These are phyloP conservation scores for Smallanthus sonchifolius DNA, from an alignment of 129 eudicot species.

Conservation along the genomic window DNA sequence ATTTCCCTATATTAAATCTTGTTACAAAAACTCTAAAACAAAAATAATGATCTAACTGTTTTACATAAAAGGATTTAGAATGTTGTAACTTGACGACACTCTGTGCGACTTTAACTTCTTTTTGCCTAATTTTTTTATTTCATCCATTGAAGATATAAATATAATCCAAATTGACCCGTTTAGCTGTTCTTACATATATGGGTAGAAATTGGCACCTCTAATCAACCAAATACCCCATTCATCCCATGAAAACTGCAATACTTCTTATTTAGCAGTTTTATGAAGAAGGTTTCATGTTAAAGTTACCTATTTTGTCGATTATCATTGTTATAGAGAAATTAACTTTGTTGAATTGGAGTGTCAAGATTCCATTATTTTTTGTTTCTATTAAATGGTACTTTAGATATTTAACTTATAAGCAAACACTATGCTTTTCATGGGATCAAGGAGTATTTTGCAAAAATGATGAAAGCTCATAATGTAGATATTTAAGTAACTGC, in stretches of 20 bases:
- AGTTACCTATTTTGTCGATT: not conserved
- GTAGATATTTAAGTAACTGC: not conserved
- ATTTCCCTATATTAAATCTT: not conserved
- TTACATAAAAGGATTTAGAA: too few species aligned
- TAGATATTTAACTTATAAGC: not conserved
- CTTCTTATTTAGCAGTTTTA: too few species aligned
- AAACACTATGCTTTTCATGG: not conserved
- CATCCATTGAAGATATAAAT: not conserved
- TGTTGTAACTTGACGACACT: too few species aligned
- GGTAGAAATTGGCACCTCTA: not conserved
- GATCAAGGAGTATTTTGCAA: constrained; percentile 4
- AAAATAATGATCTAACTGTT: too few species aligned
- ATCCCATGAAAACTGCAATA: not conserved
- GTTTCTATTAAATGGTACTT: not conserved
- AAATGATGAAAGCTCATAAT: constrained; percentile 11
- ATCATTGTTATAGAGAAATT: not conserved
- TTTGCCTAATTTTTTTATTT: too few species aligned
- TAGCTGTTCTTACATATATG: not conserved
- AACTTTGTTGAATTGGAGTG: not conserved
- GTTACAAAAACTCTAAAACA: too few species aligned
- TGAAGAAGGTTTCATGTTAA: not conserved
- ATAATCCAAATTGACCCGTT: too few species aligned
- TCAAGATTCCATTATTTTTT: not conserved
- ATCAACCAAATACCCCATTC: not conserved
- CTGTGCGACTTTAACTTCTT: too few species aligned